phyloP scores from a whole-genome alignment of 1,139 yeast species.

The Pneumocystis murina region DNA sequence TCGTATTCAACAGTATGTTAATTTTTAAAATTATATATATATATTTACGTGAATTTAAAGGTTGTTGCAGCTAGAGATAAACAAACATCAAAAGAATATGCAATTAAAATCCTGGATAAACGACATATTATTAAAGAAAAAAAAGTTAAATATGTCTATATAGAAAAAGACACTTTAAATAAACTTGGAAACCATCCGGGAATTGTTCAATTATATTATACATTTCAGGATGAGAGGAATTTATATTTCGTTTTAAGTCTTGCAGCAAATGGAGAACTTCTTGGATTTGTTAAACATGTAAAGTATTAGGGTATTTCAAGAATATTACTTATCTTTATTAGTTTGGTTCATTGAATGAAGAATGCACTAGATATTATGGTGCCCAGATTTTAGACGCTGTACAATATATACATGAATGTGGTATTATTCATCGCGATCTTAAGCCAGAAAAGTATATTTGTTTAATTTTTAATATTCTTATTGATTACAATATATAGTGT shows the following conservation, averaged over 20 bases:
- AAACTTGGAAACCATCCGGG: slow-evolving; percentile 78
- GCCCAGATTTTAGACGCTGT: slow-evolving; percentile 82
- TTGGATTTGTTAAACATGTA: slow-evolving; percentile 54
- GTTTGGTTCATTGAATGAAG: slow-evolving; percentile 64
- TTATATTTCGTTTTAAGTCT: slow-evolving; percentile 83
- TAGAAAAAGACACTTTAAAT: slow-evolving; percentile 84
- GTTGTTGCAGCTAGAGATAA: slow-evolving; percentile 77
- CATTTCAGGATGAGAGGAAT: slow-evolving; percentile 82
- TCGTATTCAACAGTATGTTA: slow-evolving; percentile 57
- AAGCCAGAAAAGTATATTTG: slow-evolving; percentile 62
- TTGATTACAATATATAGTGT: slow-evolving; percentile 16
- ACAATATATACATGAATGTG: slow-evolving; percentile 62
- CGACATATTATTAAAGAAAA: slow-evolving; percentile 88
- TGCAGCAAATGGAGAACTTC: slow-evolving; percentile 84
- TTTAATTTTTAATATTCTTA: slow-evolving; percentile 22
- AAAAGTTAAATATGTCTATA: slow-evolving; percentile 88
- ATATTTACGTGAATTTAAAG: not conserved
- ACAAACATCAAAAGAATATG: slow-evolving; percentile 58
- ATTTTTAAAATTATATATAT: not conserved
- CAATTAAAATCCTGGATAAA: slow-evolving; percentile 82
- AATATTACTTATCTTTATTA: not conserved
- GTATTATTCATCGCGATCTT: slow-evolving; percentile 84
- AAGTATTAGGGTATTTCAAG: not conserved
- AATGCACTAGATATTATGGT: slow-evolving; percentile 53
- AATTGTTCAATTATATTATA: slow-evolving; percentile 71